phyloP scores from a whole-genome alignment of 192 early-diverging fungal species.

The Rhizophagus clarus region DNA sequence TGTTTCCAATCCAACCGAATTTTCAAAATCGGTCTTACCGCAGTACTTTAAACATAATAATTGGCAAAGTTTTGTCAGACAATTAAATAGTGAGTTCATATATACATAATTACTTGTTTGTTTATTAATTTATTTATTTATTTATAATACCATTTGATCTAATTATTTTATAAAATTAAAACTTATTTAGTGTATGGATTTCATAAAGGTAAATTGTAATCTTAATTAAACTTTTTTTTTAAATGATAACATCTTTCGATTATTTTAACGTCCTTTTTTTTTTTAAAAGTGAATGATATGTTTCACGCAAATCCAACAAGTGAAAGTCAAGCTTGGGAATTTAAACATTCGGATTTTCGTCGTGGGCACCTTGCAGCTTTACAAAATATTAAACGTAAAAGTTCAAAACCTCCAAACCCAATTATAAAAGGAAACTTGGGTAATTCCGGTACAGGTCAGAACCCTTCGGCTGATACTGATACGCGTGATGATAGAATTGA shows the following conservation, averaged over 20 bases:
- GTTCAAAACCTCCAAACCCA: constrained; percentile 18
- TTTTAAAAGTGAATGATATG: constrained; percentile 46
- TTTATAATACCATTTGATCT: background rate
- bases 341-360: constrained; percentile 84
- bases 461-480: constrained; percentile 8
- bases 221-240: too few species aligned
- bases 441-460: background rate
- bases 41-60: constrained; percentile 93
- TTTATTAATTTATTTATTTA: background rate
- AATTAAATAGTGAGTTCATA: constrained; percentile 70
- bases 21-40: constrained; percentile 76
- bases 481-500: constrained; percentile 27
- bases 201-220: constrained; percentile 71
- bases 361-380: constrained; percentile 68
- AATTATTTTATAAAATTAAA: background rate
- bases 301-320: constrained; percentile 56
- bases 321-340: constrained; percentile 84
- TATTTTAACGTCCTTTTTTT: background rate
- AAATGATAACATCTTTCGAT: constrained; percentile 34
- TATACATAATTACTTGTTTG: background rate
- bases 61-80: constrained; percentile 89
- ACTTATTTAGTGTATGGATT: constrained; percentile 69
- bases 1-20: constrained; percentile 82
- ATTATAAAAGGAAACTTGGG: background rate
- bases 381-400: constrained; percentile 72